These are phyloP conservation scores for Coleophoma eucalyptorum DNA, from an alignment of 2,329 filamentous ascomycete species.

Conservation along the genomic window DNA sequence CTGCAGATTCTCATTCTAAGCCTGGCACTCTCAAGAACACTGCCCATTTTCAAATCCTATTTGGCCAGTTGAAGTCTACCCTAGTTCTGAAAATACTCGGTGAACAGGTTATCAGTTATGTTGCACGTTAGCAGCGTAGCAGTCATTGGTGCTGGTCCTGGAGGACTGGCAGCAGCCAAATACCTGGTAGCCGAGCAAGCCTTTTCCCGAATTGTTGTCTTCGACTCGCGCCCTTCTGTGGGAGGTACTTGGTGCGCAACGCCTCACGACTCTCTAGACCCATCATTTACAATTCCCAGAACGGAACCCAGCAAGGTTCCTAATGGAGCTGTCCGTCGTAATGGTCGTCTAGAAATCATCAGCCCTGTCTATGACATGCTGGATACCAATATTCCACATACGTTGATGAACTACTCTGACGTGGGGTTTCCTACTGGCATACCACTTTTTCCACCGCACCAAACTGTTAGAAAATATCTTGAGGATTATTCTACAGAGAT, in stretches of 20 bases:
- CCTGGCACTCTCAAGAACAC: no score
- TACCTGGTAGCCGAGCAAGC: conserved; percentile 69
- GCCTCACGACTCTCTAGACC: conserved; percentile 33
- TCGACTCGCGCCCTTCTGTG: conserved; percentile 70
- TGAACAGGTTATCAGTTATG: not conserved
- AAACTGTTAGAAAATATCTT: conserved; percentile 70
- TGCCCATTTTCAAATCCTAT: no score
- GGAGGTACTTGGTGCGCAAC: conserved; percentile 84
- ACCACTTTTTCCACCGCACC: conserved; percentile 70
- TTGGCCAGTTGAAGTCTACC: no score
- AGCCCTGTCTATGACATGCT: conserved; percentile 76
- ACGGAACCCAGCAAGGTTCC: conserved; percentile 54
- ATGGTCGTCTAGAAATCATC: conserved; percentile 39
- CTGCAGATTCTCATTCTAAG: no score
- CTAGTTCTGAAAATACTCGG: no score
- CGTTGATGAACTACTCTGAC: conserved; percentile 75
- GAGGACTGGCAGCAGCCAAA: conserved; percentile 73
- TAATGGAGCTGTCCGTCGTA: conserved; percentile 55
- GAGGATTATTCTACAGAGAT: conserved; percentile 61
- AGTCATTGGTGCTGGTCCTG: conserved; percentile 76
- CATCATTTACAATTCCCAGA: conserved; percentile 57
- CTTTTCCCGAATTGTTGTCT: conserved; percentile 69
- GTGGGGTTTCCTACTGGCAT: conserved; percentile 55
- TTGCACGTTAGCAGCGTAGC: conserved; percentile 33
- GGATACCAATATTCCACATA: conserved; percentile 81